Percentiles rank a stretch among this genome's conserved stretches.
Evolutionary conservation across 495 filamentous ascomycete genomes (phyloP).

Genomic region (Entonaema liquescens): DNA sequence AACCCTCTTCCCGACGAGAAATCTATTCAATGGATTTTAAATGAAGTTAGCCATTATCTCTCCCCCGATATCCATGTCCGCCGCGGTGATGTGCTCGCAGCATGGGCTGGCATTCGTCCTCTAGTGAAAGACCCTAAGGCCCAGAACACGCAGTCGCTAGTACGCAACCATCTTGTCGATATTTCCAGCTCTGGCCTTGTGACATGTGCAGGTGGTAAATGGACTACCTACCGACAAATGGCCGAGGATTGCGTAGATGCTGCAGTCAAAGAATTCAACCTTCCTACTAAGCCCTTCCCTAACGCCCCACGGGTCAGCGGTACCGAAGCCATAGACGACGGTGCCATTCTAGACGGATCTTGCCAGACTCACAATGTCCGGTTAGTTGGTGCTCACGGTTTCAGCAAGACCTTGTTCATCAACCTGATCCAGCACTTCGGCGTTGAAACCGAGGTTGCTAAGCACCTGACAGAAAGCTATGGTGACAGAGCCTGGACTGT

Average conservation of each 20-base stretch:
- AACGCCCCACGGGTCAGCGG: constrained; percentile 79
- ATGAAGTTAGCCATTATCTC: constrained; percentile 88
- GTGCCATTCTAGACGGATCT: constrained; percentile 77
- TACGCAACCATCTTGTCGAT: constrained; percentile 93
- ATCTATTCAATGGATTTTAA: constrained; percentile 96
- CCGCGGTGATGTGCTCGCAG: constrained; percentile 91
- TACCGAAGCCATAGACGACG: constrained; percentile 76
- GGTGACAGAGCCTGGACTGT: constrained; percentile 97
- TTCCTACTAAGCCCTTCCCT: constrained; percentile 66
- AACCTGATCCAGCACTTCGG: constrained; percentile 98
- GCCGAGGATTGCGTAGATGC: constrained; percentile 96
- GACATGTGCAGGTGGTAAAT: constrained; percentile 97
- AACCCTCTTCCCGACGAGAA: constrained; percentile 90
- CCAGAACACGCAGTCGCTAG: constrained; percentile 91
- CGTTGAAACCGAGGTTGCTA: constrained; percentile 92
- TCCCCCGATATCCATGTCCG: constrained; percentile 93
- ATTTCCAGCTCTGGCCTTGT: constrained; percentile 86
- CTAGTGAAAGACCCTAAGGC: constrained; percentile 94
- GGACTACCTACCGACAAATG: constrained; percentile 99
- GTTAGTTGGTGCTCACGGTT: constrained; percentile 93
- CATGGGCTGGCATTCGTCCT: constrained; percentile 94
- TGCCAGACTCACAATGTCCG: constrained; percentile 94
- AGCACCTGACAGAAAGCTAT: constrained; percentile 88
- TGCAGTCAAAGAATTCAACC: constrained; percentile 78
- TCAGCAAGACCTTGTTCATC: constrained; percentile 95